phyloP scores from a whole-genome alignment of 306 rosid genomes.

The Glycine latifolia region DNA sequence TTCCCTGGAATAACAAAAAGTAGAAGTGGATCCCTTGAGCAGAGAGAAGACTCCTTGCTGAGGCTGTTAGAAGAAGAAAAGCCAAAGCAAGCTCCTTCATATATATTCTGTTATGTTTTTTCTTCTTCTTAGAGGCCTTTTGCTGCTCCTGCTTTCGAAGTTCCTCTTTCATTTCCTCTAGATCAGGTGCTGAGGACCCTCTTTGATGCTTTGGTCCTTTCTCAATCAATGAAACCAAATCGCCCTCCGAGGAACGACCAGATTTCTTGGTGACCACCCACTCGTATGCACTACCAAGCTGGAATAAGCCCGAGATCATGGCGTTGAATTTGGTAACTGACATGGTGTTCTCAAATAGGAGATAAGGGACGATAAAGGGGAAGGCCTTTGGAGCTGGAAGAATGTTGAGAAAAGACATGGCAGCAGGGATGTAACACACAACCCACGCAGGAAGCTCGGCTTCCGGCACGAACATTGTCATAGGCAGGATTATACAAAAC shows the following conservation, averaged over 20 bases:
- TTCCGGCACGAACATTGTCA: constrained; percentile 97
- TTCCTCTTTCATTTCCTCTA: constrained; percentile 82
- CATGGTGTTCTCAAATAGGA: constrained; percentile 96
- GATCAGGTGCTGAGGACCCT: constrained; percentile 77
- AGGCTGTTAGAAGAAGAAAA: constrained; percentile 85
- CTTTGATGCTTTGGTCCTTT: constrained; percentile 71
- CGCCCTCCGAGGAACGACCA: constrained; percentile 94
- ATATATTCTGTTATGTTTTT: constrained; percentile 84
- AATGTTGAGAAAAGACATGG: constrained; percentile 95
- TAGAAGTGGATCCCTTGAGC: constrained; percentile 98
- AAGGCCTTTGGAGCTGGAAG: constrained; percentile 96
- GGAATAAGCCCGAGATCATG: constrained; percentile 95
- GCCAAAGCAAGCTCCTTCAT: constrained; percentile 90
- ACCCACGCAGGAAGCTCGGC: constrained; percentile 95
- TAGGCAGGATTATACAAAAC: constrained; percentile 93
- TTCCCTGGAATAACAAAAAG: constrained; percentile 93
- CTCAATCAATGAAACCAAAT: constrained; percentile 76
- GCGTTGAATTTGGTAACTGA: constrained; percentile 98
- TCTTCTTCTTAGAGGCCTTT: constrained; percentile 61
- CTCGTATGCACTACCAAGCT: constrained; percentile 96
- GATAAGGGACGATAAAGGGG: constrained; percentile 97
- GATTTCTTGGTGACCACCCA: constrained; percentile 99
- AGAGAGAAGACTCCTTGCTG: constrained; percentile 92
- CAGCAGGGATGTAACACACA: constrained; percentile 91
- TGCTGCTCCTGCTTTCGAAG: constrained; percentile 58